A percentile compares a stretch with the other conserved stretches of the same genome.
These are phyloP conservation scores for Heliamphora exappendiculata DNA, from an alignment of 148 eudicot genomes.

Conservation along the genomic window DNA sequence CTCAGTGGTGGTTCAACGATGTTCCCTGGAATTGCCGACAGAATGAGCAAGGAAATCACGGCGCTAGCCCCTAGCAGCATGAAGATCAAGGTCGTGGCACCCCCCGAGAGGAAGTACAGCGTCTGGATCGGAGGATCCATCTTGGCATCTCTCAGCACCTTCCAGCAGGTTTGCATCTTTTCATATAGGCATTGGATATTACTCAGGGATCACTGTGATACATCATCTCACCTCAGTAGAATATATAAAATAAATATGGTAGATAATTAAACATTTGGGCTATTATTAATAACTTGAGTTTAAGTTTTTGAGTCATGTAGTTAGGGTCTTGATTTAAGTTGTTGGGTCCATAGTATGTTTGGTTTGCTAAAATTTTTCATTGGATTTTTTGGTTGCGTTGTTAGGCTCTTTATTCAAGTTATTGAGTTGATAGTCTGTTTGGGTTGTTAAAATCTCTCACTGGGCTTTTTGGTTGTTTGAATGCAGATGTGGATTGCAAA, in stretches of 20 bases:
- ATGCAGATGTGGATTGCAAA: constrained; percentile 63
- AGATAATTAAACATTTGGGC: too few relatives aligned
- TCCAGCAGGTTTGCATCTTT: constrained; percentile 57
- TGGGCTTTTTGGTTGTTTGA: not conserved
- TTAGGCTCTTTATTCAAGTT: too few relatives aligned
- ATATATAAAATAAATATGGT: too few relatives aligned
- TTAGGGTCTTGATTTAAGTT: too few relatives aligned
- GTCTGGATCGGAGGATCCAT: constrained; percentile 94
- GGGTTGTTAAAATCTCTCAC: not conserved
- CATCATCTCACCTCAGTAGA: too few relatives aligned
- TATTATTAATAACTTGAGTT: too few relatives aligned
- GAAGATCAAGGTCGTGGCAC: constrained; percentile 89
- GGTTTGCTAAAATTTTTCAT: too few relatives aligned
- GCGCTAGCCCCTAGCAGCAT: constrained; percentile 86
- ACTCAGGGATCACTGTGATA: too few relatives aligned
- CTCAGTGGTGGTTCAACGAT: constrained; percentile 88
- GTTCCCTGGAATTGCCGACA: constrained; percentile 85
- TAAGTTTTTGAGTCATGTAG: too few relatives aligned
- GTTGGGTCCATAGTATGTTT: too few relatives aligned
- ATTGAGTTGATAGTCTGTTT: not conserved
- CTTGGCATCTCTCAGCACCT: constrained; percentile 88
- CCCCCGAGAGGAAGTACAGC: constrained; percentile 89
- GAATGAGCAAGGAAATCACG: constrained; percentile 89
- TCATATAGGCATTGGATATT: not conserved
- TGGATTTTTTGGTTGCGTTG: too few relatives aligned